Base-by-base conservation (phyloP, 176 grass and related monocot species). In the Hordeum marinum region DNA sequence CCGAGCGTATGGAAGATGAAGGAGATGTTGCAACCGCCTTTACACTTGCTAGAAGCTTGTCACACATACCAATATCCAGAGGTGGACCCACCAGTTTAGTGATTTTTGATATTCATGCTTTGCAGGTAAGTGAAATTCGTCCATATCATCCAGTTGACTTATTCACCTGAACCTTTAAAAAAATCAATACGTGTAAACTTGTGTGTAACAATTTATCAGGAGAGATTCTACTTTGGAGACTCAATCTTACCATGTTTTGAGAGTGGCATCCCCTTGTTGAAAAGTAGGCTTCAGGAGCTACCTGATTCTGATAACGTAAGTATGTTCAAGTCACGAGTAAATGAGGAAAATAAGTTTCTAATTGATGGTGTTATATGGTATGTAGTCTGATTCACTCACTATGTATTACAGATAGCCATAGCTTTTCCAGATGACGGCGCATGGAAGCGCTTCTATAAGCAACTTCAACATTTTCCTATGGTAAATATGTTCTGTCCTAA, bases 361-460 rank as follows among this genome's bases (percentile, higher is more conserved):
- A 34, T 85, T 68, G 13, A 20, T 26, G 54, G 8, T 78, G 67
- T 69, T 76, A 77, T 59, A 45, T 71, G 46, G 27, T 27, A 69
- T 57, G 29, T 14, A 12, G 2, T 78, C 57, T 90, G 72, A 90
- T 67, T 27, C 13, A 21, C 6, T 65, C 14, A 45, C 63, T 86
- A 68, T 68, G 58, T 76, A 83, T 85, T 20, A 85, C 79, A 99
- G 93, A 96, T 99, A 89, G 83, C 93, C 20, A 99, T 99, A 77
- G 96, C 96, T 85, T 99, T 99, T 75, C 96, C 96, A 76, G 96
- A 99, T 83, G 96, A 99, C 0, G 93, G 96, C 12, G 85, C 96
- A 83, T 99, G 93, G 93, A 99, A 99, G 69, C 80, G 96, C 29
- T 99, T 99, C 85, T 89, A 99, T 78, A 99, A 96, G 90, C 93